Evolutionary conservation across 2,329 filamentous ascomycete genomes (phyloP).

Genomic region (Ceratocystis albifundus): DNA sequence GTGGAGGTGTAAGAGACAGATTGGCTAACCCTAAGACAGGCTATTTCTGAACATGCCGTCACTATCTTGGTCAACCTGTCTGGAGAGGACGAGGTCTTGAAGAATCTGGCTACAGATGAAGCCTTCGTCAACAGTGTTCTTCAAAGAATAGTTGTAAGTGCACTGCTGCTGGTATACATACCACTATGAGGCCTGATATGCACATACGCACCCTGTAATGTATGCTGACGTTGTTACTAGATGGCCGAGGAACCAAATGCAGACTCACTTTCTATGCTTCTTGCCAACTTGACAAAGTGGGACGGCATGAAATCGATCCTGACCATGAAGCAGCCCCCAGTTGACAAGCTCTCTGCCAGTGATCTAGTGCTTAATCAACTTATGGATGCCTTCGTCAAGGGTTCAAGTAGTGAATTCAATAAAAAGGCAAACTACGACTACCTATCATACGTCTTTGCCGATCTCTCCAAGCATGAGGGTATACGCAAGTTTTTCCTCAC

Average conservation of each 20-base stretch:
- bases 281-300: conserved; percentile 82
- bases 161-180: too few relatives aligned
- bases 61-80: conserved; percentile 83
- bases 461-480: conserved; percentile 70
- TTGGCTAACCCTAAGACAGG: conserved; percentile 37
- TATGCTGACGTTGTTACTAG: conserved; percentile 32
- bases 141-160: conserved; percentile 58
- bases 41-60: conserved; percentile 85
- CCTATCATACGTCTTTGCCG: conserved; percentile 85
- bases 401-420: conserved; percentile 71
- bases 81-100: conserved; percentile 62
- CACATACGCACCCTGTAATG: too few relatives aligned
- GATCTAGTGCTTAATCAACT: conserved; percentile 74
- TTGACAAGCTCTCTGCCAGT: conserved; percentile 60
- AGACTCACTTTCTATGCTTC: conserved; percentile 77
- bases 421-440: conserved; percentile 81
- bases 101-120: conserved; percentile 63
- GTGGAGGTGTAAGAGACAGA: too few relatives aligned
- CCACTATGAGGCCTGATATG: too few relatives aligned
- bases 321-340: conserved; percentile 53
- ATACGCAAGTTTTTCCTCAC: conserved; percentile 64
- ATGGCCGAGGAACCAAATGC: conserved; percentile 66
- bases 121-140: conserved; percentile 67
- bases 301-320: conserved; percentile 60
- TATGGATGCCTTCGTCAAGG: conserved; percentile 92